Conservation (phyloP, 371 early-diverging fungal genomes). For the Rhizomucor pusillus region DNA sequence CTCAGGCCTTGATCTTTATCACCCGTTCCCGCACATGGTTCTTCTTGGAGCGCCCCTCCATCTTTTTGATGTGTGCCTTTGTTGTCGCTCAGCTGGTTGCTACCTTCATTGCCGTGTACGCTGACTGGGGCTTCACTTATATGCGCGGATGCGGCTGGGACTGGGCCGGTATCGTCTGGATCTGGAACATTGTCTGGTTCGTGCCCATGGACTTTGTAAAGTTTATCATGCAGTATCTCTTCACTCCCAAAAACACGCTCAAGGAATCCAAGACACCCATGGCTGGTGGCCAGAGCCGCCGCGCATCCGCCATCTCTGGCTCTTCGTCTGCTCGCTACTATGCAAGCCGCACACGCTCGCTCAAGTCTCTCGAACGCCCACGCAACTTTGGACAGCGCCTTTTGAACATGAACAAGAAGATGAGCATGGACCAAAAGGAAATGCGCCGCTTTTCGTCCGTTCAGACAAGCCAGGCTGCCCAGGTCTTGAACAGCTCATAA, state of each 20-base stretch:
- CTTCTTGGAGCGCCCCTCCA: conserved; percentile 48
- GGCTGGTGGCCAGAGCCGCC: conserved; percentile 14
- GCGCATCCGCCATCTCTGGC: conserved; percentile 22
- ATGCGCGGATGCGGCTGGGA: conserved; percentile 53
- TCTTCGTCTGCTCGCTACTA: conserved; percentile 40
- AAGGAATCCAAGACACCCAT: conserved; percentile 24
- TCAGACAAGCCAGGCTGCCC: conserved; percentile 22
- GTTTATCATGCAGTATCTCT: conserved; percentile 57
- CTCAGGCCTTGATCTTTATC: conserved; percentile 53
- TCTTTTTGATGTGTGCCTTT: conserved; percentile 44
- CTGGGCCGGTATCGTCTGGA: conserved; percentile 53
- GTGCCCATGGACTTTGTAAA: conserved; percentile 66
- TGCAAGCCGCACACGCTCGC: conserved; percentile 36
- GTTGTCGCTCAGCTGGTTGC: conserved; percentile 52
- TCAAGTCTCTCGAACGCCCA: conserved; percentile 28
- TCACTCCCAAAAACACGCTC: conserved; percentile 29
- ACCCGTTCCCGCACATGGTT: conserved; percentile 53
- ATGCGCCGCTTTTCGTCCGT: conserved; percentile 42
- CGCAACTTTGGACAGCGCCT: conserved; percentile 31
- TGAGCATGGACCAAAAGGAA: conserved; percentile 33
- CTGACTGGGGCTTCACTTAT: conserved; percentile 54
- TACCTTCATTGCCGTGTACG: conserved; percentile 54
- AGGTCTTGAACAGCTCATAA: conserved; percentile 6
- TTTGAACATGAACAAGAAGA: conserved; percentile 33
- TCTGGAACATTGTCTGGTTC: conserved; percentile 73